Base-by-base conservation (phyloP, 2,329 filamentous ascomycete genomes). In the Clarireedia hainanense region DNA sequence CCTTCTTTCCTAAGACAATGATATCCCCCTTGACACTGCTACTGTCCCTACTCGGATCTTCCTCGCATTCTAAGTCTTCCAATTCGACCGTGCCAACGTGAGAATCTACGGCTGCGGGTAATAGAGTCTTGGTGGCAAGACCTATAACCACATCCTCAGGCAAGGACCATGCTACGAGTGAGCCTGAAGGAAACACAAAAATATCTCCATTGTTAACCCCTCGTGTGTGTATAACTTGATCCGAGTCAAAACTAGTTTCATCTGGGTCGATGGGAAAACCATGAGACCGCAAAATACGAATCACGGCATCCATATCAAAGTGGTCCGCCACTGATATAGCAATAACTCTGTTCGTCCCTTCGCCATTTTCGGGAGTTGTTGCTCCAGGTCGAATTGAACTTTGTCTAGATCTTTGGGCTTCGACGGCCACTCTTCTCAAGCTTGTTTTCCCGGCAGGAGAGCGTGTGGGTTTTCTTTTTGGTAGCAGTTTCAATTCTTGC, bases 181-280 rank as follows among this genome's bases (percentile, higher is more conserved):
- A 95, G 10, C 94, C 94, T 0, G 91, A 96, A 7, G 92, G 91
- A 63, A 99, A 99, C 56, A 99, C 85, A 68, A 97, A 97, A 50
- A 97, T 83, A 72, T 99, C 94, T 36, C 91, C 91, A 57, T 83
- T 77, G 67, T 82, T 80, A 57, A 79, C 75, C 7, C 77, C 76
- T 51, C 80, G 74, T 6, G 81, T 83, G 65, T 86, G 83, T 49
- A 86, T 79, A 5, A 86, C 81, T 65, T 85, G 81, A 60, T 76
- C 75, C 47, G 76, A 73, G 61, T 84, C 80, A 63, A 86, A 84
- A 14, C 76, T 79, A 12, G 78, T 82, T 49, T 72, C 73, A 63
- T 86, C 80, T 2, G 83, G 83, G 64, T 86, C 81, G 52, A 85
- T 77, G 42, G 73, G 71, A 66, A 84, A 85, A 49, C 80, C 80